phyloP scores from a whole-genome alignment of 345 rosid genomes.

The Populus pruinosa region DNA sequence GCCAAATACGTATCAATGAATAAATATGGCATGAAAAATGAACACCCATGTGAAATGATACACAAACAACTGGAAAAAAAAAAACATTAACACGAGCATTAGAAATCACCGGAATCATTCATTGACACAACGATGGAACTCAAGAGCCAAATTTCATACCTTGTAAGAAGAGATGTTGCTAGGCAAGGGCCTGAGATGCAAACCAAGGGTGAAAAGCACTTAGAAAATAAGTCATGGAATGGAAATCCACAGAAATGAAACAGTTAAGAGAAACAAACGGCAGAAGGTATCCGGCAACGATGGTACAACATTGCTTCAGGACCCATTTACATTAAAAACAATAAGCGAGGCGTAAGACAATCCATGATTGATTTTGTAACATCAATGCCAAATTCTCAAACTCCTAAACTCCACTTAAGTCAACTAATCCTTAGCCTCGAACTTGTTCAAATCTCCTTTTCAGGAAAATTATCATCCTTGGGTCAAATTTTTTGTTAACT shows the following conservation, averaged over 20 bases:
- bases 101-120: background rate
- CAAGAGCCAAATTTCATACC: constrained; percentile 40
- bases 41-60: background rate
- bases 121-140: background rate
- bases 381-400: no score
- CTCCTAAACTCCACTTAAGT: no score
- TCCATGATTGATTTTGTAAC: no score
- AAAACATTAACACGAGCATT: background rate
- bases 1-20: background rate
- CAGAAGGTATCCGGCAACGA: no score
- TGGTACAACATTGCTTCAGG: no score
- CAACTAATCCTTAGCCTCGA: no score
- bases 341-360: no score
- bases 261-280: background rate
- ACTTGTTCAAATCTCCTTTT: no score
- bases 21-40: background rate
- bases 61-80: background rate
- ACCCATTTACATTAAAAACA: no score
- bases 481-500: no score
- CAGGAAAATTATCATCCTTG: no score
- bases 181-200: constrained; percentile 70
- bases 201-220: constrained; percentile 5
- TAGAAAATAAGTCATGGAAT: background rate
- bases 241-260: background rate
- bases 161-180: constrained; percentile 81